Percentiles rank a stretch among this genome's conserved stretches.
Evolutionary conservation across 2,329 filamentous ascomycete species (phyloP).

Genomic region (Colletotrichum phormii): DNA sequence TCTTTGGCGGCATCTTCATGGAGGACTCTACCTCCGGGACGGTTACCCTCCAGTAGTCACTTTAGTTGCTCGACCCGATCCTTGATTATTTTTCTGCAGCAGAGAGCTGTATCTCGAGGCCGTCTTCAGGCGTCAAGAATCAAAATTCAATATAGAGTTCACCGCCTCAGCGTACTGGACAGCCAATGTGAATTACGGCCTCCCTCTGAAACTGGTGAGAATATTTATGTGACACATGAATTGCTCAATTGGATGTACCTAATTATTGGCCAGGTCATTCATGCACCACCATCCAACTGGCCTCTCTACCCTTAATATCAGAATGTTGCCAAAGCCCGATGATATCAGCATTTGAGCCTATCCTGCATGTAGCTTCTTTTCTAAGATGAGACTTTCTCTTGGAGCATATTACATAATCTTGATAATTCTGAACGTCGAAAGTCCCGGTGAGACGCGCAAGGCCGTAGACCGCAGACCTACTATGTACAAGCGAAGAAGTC

Average conservation of each 20-base stretch:
- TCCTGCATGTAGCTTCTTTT: no score
- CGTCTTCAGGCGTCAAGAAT: not conserved
- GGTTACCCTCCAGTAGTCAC: constrained; percentile 35
- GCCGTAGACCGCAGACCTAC: not conserved
- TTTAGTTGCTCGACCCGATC: not conserved
- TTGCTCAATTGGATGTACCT: no score
- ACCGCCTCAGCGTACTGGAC: not conserved
- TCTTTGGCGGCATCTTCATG: constrained; percentile 49
- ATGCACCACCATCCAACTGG: no score
- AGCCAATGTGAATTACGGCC: not conserved
- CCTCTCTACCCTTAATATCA: no score
- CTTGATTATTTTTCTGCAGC: not conserved
- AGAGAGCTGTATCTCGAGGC: not conserved
- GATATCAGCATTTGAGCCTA: no score
- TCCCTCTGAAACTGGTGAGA: no score
- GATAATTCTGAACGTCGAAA: not conserved
- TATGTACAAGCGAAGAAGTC: not conserved
- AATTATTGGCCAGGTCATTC: no score
- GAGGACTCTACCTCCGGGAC: constrained; percentile 42
- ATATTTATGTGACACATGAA: no score
- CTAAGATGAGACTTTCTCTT: no score
- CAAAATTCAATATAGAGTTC: not conserved
- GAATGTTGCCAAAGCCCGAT: no score
- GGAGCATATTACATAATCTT: no score
- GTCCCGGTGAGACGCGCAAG: not conserved